Conservation (phyloP, 768 basidiomycete genomes). For the Melanogaster broomeanus region DNA sequence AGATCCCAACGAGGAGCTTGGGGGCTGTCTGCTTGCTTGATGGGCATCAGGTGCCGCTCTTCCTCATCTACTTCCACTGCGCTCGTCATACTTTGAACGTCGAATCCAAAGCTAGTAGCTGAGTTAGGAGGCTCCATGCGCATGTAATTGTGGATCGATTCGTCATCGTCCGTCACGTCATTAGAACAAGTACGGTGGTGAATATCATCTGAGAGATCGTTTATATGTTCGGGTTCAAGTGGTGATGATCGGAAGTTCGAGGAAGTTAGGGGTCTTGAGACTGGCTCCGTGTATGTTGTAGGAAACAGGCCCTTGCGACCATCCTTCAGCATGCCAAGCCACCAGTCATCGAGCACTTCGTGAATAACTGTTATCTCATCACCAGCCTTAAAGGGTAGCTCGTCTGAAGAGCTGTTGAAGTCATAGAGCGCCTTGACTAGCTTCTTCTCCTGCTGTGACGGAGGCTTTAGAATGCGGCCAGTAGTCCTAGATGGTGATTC, state of each 20-base stretch:
- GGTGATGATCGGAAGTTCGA: constrained; percentile 26
- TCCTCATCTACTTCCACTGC: constrained; percentile 48
- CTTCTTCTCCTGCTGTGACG: constrained; percentile 50
- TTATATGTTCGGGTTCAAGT: constrained; percentile 30
- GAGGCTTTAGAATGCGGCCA: constrained; percentile 50
- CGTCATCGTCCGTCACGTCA: constrained; percentile 27
- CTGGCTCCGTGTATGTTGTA: constrained; percentile 63
- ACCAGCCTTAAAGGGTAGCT: constrained; percentile 73
- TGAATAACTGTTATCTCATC: constrained; percentile 75
- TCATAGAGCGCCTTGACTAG: constrained; percentile 72
- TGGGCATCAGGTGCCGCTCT: constrained; percentile 34
- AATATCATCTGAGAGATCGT: constrained; percentile 1
- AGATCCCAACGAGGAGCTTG: constrained; percentile 18
- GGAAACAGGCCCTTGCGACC: constrained; percentile 84
- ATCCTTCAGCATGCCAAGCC: constrained; percentile 71
- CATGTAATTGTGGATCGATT: constrained; percentile 12
- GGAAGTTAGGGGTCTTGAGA: constrained; percentile 15
- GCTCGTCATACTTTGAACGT: constrained; percentile 45
- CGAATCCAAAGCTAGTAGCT: constrained; percentile 24
- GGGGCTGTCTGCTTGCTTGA: constrained; percentile 24
- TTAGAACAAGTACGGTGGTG: constrained; percentile 2
- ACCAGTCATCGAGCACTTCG: constrained; percentile 89
- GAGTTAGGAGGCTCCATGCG: constrained; percentile 26
- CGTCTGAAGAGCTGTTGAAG: constrained; percentile 75
- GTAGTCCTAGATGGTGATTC: constrained; percentile 34